A percentile compares a stretch with the other conserved stretches of the same genome.
Conservation (phyloP, 352 stramenopile genomes). For the Phytophthora litchii region DNA sequence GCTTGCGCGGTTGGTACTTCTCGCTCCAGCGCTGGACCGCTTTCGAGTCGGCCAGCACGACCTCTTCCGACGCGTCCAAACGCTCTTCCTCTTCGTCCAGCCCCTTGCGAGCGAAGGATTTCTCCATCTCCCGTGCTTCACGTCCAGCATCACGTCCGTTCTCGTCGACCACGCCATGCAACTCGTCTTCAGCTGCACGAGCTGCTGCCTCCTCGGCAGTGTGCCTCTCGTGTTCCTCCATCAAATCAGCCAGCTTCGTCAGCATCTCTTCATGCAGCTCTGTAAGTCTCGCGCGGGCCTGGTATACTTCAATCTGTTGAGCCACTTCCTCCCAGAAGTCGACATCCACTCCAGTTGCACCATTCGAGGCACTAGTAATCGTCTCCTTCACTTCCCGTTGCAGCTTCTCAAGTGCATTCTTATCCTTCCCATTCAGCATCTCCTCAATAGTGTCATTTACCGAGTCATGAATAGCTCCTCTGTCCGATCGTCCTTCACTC, state of each 20-base stretch:
- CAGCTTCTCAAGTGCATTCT: constrained; percentile 50
- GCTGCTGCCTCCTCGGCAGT: constrained; percentile 37
- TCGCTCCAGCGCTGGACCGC: constrained; percentile 91
- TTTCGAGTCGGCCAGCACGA: constrained; percentile 71
- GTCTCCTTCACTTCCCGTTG: constrained; percentile 71
- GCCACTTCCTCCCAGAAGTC: constrained; percentile 95
- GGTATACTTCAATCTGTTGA: constrained; percentile 92
- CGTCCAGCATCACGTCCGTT: constrained; percentile 66
- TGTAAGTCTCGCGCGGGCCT: constrained; percentile 87
- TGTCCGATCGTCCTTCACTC: constrained; percentile 68
- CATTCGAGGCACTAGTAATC: constrained; percentile 58
- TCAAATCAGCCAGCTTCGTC: constrained; percentile 89
- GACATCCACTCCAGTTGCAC: constrained; percentile 79
- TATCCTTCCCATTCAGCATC: constrained; percentile 89
- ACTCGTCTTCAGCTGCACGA: constrained; percentile 22
- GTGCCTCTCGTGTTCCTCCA: constrained; percentile 82
- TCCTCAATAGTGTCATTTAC: constrained; percentile 89
- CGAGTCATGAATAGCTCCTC: constrained; percentile 83
- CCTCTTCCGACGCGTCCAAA: constrained; percentile 92
- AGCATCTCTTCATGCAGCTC: constrained; percentile 96
- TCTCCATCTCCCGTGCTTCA: constrained; percentile 72
- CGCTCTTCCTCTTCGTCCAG: constrained; percentile 72
- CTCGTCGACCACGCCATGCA: constrained; percentile 28
- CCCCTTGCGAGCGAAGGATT: constrained; percentile 60
- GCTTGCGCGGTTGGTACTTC: constrained; percentile 98